Base-by-base conservation (phyloP, 2,329 filamentous ascomycete species). In the Rutstroemia sp. region DNA sequence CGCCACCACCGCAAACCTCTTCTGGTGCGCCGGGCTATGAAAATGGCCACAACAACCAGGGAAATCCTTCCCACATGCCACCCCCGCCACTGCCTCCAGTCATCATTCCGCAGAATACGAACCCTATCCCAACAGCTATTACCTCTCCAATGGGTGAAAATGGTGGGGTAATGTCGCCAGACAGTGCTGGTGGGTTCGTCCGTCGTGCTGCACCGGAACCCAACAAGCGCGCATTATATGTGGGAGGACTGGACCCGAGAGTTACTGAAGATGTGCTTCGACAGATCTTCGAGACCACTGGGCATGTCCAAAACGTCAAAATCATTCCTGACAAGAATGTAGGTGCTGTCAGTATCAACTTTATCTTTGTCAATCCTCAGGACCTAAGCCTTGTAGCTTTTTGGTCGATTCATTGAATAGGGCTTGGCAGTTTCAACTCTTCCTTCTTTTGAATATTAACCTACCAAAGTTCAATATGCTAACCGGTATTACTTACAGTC, bases 281-380 rank as follows among this genome's bases (percentile, higher is more conserved):
- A 69, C 92, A 97, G 73, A 97, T 97, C 67, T 99, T 99, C 69
- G 94, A 99, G 78, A 99, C 94, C 6, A 96, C 92, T 58, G 94
- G 94, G 57, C 94, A 99, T 75, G 94, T 99, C 63, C 88, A 96
- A 75, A 96, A 90, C 70, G 94, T 99, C 71, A 99, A 99, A 80
- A 96, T 99, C 70, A 99, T 99, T 72, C 94, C 94, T 52, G 94
- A 99, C 79, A 99, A 99, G 81, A 99, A 96, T 75, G 92, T 96
- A 77, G 82, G 90, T 84, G 68, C 70, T 60, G 69, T 71, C 65
- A 69, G 70, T 71, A 68, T 68, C 61, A 67, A 63, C 48, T 63
- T 63, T 68, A 56, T 57, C 57, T 59, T 16, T 61, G 52, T 65
- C 60, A 60, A 58, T 61, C 60, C 54, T 51, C 61, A 53, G 59